Evolutionary conservation across 371 early-diverging fungal genomes (phyloP), one percentile per base, ranked within the genome.

Genomic region (Blakeslea trispora): DNA sequence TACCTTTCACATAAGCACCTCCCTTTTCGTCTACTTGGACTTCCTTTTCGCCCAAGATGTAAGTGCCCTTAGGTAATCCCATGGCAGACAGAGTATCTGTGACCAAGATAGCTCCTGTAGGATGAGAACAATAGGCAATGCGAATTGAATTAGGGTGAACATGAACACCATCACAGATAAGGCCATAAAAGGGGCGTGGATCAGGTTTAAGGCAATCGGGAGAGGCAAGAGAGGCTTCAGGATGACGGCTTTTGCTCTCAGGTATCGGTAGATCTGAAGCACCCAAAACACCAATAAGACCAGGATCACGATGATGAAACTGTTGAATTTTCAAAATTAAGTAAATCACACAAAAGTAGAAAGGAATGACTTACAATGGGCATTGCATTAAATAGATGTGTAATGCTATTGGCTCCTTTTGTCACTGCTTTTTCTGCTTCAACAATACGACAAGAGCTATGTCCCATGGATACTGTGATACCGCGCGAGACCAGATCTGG

Each of bases 361-460:
- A 18, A 10, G 43, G 19, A 22, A 24, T 11, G 6, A 71, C 74
- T 71, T 75, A 81, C 82, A 15, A 82, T 81, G 59, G 83, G 88
- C 92, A 91, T 91, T 35, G 91, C 90, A 52, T 91, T 90, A 67
- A 92, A 93, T 57, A 93, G 66, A 61, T 93, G 93, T 0, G 93
- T 93, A 40, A 92, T 83, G 46, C 81, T 77, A 10, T 68, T 83
- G 24, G 84, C 87, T 17, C 93, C 93, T 39, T 74, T 74, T 3
- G 59, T 61, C 43, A 89, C 77, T 9, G 91, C 92, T 40, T 75
- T 64, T 64, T 88, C 90, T 11, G 92, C 89, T 55, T 84, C 80
- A 11, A 82, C 84, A 41, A 85, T 83, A 32, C 80, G 77, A 59
- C 91, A 88, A 59, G 83, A 77, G 0, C 92, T 85, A 66, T 93